These are phyloP conservation scores for Beta vulgaris DNA, from an alignment of 148 eudicot genomes.

Conservation along the genomic window DNA sequence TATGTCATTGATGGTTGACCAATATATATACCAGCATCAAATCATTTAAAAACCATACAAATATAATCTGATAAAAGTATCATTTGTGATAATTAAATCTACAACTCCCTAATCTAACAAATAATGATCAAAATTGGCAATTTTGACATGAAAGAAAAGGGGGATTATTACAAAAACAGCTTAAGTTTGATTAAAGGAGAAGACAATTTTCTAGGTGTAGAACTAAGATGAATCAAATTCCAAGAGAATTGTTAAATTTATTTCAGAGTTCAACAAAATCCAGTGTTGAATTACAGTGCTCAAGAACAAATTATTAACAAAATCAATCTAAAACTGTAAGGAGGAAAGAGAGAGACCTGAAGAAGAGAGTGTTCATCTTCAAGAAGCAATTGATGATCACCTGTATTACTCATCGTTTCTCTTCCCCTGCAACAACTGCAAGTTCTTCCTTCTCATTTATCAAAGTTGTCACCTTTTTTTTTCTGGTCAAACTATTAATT, in stretches of 20 bases:
- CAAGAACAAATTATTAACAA: not conserved
- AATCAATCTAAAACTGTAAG: not conserved
- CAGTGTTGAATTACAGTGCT: not conserved
- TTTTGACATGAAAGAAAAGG: too few species aligned
- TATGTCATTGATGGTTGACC: too few species aligned
- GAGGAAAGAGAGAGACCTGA: slow-evolving; percentile 4
- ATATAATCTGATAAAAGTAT: too few species aligned
- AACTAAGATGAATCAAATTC: not conserved
- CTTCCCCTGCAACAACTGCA: not conserved
- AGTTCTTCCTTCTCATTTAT: not conserved
- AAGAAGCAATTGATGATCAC: slow-evolving; percentile 1
- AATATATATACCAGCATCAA: too few species aligned
- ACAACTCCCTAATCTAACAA: not conserved
- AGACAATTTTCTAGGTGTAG: not conserved
- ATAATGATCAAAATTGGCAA: not conserved
- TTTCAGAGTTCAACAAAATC: not conserved
- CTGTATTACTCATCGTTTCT: not conserved
- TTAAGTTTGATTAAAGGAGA: not conserved
- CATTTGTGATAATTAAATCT: too few species aligned
- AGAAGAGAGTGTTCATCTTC: slow-evolving; percentile 19
- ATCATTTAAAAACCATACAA: too few species aligned
- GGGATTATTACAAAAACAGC: too few species aligned
- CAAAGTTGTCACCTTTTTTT: not conserved
- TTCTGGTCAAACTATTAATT: not conserved
- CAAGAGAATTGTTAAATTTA: not conserved